A percentile compares a stretch with the other conserved stretches of the same genome.
Conservation (phyloP, 331 rosid genomes). For the Ulmus americana region DNA sequence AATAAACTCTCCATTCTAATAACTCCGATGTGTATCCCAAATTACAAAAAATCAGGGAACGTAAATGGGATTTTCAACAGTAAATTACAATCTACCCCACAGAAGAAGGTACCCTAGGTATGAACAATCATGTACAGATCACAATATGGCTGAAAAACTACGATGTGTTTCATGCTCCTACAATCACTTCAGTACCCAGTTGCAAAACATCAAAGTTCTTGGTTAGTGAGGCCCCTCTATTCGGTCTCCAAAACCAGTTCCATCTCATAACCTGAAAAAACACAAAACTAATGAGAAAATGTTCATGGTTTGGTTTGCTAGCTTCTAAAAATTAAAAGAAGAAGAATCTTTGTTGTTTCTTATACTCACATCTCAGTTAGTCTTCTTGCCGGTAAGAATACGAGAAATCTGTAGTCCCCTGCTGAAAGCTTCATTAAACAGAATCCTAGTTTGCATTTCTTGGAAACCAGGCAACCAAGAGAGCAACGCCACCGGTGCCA, state of each 20-base stretch:
- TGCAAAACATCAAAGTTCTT: neutral
- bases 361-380: constrained; percentile 41
- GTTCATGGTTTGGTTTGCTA: too few species aligned
- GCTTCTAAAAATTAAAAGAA: too few species aligned
- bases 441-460: constrained; percentile 90
- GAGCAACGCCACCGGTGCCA: constrained; percentile 77
- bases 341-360: constrained; percentile 15
- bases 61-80: neutral
- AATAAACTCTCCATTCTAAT: too few species aligned
- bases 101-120: constrained; percentile 25
- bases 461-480: constrained; percentile 97
- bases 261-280: neutral
- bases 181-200: neutral
- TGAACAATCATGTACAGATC: constrained; percentile 37
- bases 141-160: neutral
- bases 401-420: constrained; percentile 95
- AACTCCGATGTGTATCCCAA: neutral
- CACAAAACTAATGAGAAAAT: too few species aligned
- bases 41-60: neutral
- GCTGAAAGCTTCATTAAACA: constrained; percentile 91
- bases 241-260: neutral
- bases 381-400: constrained; percentile 75
- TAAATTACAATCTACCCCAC: neutral
- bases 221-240: neutral
- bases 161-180: neutral